Evolutionary conservation across 2,329 filamentous ascomycete species (phyloP), one percentile per base, ranked within the genome.

Genomic region (Xylaria multiplex): DNA sequence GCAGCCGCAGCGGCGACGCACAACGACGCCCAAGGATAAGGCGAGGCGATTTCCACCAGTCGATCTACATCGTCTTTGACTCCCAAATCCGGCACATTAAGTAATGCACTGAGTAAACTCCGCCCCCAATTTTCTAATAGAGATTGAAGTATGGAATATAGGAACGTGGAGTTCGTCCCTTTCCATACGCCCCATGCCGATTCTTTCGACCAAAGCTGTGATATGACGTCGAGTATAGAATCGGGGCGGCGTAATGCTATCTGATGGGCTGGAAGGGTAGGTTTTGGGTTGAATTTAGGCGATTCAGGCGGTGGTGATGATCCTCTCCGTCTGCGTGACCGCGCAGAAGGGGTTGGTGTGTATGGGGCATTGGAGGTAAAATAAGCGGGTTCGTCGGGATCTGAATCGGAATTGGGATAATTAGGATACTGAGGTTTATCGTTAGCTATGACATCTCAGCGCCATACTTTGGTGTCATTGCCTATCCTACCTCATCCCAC

Each of bases 141-240:
- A 11, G 93, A 93, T 68, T 94, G 88, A 19, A 98, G 84, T 53
- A 97, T 88, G 0, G 90, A 92, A 80, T 98, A 97, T 56, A 98
- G 84, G 75, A 98, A 99, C 1, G 93, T 96, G 14, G 92, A 89
- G 77, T 98, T 98, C 43, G 93, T 93, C 8, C 91, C 89, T 78
- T 97, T 97, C 94, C 95, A 99, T 5, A 97, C 90, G 4, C 96
- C 96, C 85, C 93, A 94, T 0, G 90, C 90, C 42, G 93, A 93
- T 77, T 97, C 95, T 72, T 91, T 95, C 54, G 90, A 86, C 92
- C 96, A 98, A 22, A 98, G 81, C 76, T 96, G 91, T 6, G 90
- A 90, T 66, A 99, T 87, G 2, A 96, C 93, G 71, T 97, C 93
- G 72, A 94, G 86, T 64, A 98, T 84, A 0, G 94, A 95, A 76